Percentiles rank a stretch among this genome's conserved stretches.
These are phyloP conservation scores for Fusarium torreyae DNA, from an alignment of 2,329 filamentous ascomycete species.

Conservation along the genomic window DNA sequence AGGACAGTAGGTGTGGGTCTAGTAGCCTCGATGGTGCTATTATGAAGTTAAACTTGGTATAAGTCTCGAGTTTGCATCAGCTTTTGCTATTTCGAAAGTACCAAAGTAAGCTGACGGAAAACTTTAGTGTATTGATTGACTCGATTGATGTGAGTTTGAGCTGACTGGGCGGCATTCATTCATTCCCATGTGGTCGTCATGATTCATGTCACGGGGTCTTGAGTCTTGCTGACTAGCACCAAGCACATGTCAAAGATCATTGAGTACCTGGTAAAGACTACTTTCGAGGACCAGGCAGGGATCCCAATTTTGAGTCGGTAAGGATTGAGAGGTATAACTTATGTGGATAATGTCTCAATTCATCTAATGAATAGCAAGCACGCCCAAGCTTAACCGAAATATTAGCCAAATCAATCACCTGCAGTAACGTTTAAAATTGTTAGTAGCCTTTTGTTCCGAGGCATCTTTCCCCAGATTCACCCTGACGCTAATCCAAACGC, in stretches of 20 bases:
- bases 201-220: constrained; percentile 36
- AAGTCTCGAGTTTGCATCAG: neutral
- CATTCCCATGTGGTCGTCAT: constrained; percentile 22
- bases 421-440: constrained; percentile 11
- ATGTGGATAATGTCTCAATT: neutral
- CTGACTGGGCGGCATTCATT: constrained; percentile 16
- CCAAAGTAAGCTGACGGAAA: constrained; percentile 7
- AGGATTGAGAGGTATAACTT: too few species aligned
- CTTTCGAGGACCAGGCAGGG: too few species aligned
- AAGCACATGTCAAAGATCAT: constrained; percentile 38
- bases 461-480: constrained; percentile 50
- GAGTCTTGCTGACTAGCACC: constrained; percentile 25
- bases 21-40: neutral
- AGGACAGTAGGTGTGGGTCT: constrained; percentile 37
- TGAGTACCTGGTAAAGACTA: neutral
- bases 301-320: neutral
- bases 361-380: constrained; percentile 7
- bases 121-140: neutral
- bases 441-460: constrained; percentile 44
- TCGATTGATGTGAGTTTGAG: neutral
- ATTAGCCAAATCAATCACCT: constrained; percentile 2
- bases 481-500: constrained; percentile 30
- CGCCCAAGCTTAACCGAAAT: constrained; percentile 11
- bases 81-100: neutral
- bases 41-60: neutral